A percentile compares a stretch with the other conserved stretches of the same genome.
Conservation (phyloP, 306 rosid species). For the Cucurbita ficifolia region DNA sequence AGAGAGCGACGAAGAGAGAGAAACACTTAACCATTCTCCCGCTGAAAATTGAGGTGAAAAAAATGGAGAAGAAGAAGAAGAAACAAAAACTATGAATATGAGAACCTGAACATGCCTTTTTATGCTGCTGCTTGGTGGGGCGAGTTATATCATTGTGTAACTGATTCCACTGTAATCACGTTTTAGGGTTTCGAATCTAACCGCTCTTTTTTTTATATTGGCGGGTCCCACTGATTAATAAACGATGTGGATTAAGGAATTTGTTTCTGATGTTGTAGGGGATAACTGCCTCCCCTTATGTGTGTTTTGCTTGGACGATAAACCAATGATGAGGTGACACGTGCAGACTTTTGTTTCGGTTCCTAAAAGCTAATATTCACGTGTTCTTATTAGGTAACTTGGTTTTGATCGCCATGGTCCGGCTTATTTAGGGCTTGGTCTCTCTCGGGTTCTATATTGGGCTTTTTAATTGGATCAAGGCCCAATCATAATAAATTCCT, state of each 20-base stretch:
- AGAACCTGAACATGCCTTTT: not conserved
- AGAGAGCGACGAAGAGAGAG: slow-evolving; percentile 6
- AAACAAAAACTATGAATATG: not conserved
- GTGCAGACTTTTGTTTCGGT: not conserved
- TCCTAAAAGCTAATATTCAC: not conserved
- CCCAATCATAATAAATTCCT: not conserved
- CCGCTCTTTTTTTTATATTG: not conserved
- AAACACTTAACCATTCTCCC: slow-evolving; percentile 20
- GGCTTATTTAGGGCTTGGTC: not conserved
- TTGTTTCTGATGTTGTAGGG: not conserved
- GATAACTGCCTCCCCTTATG: not conserved
- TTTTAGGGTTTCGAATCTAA: too few species aligned
- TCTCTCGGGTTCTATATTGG: not conserved
- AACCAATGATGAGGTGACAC: not conserved
- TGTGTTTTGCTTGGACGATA: not conserved
- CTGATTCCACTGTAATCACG: not conserved
- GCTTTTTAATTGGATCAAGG: not conserved
- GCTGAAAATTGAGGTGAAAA: not conserved
- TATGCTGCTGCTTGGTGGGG: not conserved
- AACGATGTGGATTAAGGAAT: not conserved
- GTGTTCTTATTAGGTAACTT: not conserved
- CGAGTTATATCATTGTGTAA: not conserved
- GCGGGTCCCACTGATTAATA: not conserved
- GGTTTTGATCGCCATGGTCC: not conserved
- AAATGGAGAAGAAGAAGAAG: not conserved